Evolutionary conservation across 805 yeast genomes (phyloP), one percentile per base, ranked within the genome.

Genomic region (Pichia heedii): DNA sequence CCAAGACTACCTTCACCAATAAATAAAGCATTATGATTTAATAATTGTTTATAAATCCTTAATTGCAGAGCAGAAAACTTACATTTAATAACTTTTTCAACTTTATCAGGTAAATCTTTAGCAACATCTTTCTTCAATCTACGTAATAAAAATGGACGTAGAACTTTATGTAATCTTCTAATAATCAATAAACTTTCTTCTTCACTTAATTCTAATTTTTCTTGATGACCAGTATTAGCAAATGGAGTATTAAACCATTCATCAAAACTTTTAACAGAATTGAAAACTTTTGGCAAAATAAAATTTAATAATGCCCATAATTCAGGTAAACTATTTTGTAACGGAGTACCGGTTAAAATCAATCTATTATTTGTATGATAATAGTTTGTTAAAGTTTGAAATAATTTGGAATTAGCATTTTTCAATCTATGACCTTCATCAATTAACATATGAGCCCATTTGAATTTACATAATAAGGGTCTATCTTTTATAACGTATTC

Each of bases 361-460:
- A 84, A 71, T 65, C 94, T 71, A 57, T 84, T 77, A 57, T 81
- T 80, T 1, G 93, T 81, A 50, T 74, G 80, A 54, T 85, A 84
- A 54, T 77, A 82, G 43, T 73, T 77, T 30, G 81, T 77, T 52
- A 84, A 75, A 0, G 93, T 84, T 43, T 68, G 68, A 0, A 90
- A 81, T 44, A 84, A 66, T 56, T 84, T 84, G 3, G 90, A 82
- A 45, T 76, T 75, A 2, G 88, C 70, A 57, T 84, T 84, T 58
- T 84, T 84, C 88, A 84, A 81, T 65, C 94, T 71, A 62, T 84
- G 95, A 62, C 95, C 95, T 70, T 84, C 95, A 69, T 84, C 95
- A 51, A 84, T 84, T 51, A 84, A 83, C 90, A 84, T 84, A 60
- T 85, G 90, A 35, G 83, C 82, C 79, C 89, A 84, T 50, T 74